phyloP scores from a whole-genome alignment of 2,329 filamentous ascomycete genomes.

The Amauroascus verrucosus region DNA sequence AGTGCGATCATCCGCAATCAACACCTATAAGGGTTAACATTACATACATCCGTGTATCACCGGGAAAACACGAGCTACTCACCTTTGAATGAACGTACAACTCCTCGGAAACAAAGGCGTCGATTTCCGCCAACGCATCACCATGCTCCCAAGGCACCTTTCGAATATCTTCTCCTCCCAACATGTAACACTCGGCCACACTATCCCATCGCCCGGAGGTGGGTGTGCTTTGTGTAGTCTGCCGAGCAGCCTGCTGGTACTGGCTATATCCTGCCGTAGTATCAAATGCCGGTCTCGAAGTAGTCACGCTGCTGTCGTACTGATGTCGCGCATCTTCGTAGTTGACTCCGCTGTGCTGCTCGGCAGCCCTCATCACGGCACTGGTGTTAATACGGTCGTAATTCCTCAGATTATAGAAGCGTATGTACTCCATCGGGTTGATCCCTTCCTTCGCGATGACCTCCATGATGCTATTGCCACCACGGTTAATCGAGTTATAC shows the following conservation, averaged over 20 bases:
- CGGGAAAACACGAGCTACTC: not conserved
- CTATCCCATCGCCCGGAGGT: constrained; percentile 42
- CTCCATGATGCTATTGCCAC: constrained; percentile 80
- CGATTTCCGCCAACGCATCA: constrained; percentile 61
- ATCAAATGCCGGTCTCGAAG: constrained; percentile 30
- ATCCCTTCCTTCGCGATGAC: constrained; percentile 63
- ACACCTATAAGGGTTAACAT: constrained; percentile 39
- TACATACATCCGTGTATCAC: constrained; percentile 39
- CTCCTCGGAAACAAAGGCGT: constrained; percentile 88
- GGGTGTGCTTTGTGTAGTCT: constrained; percentile 36
- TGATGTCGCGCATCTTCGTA: constrained; percentile 38
- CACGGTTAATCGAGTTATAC: constrained; percentile 89
- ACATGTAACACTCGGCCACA: constrained; percentile 74
- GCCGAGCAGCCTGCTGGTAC: constrained; percentile 61
- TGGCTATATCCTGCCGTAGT: constrained; percentile 46
- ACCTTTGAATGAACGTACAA: constrained; percentile 86
- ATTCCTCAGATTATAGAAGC: constrained; percentile 84
- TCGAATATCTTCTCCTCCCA: constrained; percentile 50
- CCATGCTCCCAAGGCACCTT: constrained; percentile 67
- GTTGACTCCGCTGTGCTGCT: constrained; percentile 35
- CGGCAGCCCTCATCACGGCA: constrained; percentile 49
- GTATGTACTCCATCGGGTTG: constrained; percentile 71
- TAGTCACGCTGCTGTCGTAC: constrained; percentile 37
- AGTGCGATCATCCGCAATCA: constrained; percentile 68
- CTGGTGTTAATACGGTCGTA: constrained; percentile 90